Evolutionary conservation across 805 yeast genomes (phyloP), one percentile per base, ranked within the genome.

Genomic region (Alloascoidea hylecoeti): DNA sequence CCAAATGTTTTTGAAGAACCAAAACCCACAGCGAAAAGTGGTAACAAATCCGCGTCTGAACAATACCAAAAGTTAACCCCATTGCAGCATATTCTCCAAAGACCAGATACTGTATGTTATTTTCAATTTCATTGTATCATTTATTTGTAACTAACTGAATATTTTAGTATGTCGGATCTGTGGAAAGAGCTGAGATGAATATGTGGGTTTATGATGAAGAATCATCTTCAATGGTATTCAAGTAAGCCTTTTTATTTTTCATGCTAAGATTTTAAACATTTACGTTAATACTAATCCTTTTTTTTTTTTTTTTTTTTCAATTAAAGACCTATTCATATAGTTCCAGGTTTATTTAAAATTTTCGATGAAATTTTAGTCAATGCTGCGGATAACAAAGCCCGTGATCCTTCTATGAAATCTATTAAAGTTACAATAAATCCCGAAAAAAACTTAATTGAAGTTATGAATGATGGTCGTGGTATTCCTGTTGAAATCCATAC

Each of bases 361-460:
- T 92, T 92, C 55, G 99, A 92, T 57, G 99, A 92, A 61, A 88
- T 92, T 41, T 64, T 92, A 44, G 99, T 92, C 39, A 92, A 92
- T 57, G 97, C 99, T 4, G 99, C 99, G 12, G 99, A 92, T 60
- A 92, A 92, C 64, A 92, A 92, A 62, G 89, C 89, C 43, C 74
- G 97, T 48, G 99, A 92, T 54, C 85, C 95, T 1, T 47, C 70
- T 5, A 92, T 92, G 99, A 81, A 75, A 47, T 75, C 70, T 48
- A 73, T 92, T 44, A 83, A 75, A 40, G 97, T 92, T n/a, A 68
- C 61, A 32, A 84, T 92, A 40, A 78, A 83, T 48, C 66, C 78
- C 3, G 95, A 78, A 42, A 65, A 68, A 38, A 85, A 85, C 52
- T 51, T 70, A 15, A 82, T 92, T 34, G 74, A 76, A 40, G 89